A percentile compares a stretch with the other conserved stretches of the same genome.
Evolutionary conservation across 495 filamentous ascomycete species (phyloP).

Genomic region (Aspergillus egyptiacus): DNA sequence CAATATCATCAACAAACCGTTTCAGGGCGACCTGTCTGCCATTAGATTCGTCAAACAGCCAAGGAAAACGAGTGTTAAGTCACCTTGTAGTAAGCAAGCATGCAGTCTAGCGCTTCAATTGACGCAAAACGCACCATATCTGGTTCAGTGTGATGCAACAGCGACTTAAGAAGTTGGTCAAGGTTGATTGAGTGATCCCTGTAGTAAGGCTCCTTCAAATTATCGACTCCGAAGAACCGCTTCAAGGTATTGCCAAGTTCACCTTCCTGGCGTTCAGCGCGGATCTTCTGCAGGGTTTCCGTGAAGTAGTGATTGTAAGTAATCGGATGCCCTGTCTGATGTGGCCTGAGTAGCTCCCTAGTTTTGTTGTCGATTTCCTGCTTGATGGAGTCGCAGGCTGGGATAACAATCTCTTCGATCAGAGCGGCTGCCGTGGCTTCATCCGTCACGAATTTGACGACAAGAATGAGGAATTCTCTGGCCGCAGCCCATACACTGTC

Average conservation of each 20-base stretch:
- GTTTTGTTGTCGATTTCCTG: constrained; percentile 21
- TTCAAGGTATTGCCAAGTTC: constrained; percentile 16
- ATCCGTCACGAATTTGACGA: constrained; percentile 31
- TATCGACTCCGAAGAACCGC: constrained; percentile 17
- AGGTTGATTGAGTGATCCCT: neutral
- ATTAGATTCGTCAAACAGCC: neutral
- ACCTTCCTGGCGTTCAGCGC: constrained; percentile 20
- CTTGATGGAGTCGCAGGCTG: constrained; percentile 24
- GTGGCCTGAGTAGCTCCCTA: constrained; percentile 18
- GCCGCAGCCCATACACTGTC: constrained; percentile 29
- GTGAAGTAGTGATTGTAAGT: constrained; percentile 56
- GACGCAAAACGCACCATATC: constrained; percentile 3
- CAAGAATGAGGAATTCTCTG: constrained; percentile 31
- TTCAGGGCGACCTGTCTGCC: constrained; percentile 52
- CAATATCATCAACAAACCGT: constrained; percentile 54
- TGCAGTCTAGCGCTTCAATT: constrained; percentile 17
- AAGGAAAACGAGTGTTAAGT: neutral
- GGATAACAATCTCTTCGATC: constrained; percentile 36
- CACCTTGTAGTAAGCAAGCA: constrained; percentile 31
- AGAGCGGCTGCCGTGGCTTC: constrained; percentile 33
- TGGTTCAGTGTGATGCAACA: neutral
- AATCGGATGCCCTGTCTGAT: constrained; percentile 34
- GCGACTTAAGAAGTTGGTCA: neutral
- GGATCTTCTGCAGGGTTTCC: constrained; percentile 41
- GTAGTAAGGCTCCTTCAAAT: constrained; percentile 9